These are phyloP conservation scores for Diplodia mutila DNA, from an alignment of 2,329 filamentous ascomycete species.

Conservation along the genomic window DNA sequence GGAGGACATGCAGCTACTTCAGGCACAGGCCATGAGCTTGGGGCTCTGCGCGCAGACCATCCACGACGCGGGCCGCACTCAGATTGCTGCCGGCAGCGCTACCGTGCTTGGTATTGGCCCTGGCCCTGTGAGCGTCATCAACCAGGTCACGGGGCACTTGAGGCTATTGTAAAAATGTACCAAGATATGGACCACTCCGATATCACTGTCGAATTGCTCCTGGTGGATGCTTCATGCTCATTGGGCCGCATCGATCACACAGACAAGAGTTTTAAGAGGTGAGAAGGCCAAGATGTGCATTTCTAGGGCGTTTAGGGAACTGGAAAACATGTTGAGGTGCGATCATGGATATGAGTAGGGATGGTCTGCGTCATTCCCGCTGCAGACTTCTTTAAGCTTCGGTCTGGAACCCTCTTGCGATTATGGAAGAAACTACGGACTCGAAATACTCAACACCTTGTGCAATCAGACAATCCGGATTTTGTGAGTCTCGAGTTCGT, in stretches of 20 bases:
- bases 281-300: not conserved
- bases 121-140: slow-evolving; percentile 83
- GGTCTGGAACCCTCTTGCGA: not conserved
- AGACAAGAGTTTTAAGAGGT: not conserved
- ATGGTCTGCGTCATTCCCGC: not conserved
- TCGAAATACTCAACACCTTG: not conserved
- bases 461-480: not conserved
- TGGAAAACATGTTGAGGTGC: no score
- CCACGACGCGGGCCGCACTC: slow-evolving; percentile 92
- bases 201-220: not conserved
- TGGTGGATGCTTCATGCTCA: not conserved
- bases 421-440: not conserved
- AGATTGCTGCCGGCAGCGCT: slow-evolving; percentile 90
- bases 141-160: slow-evolving; percentile 80
- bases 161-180: slow-evolving; percentile 69
- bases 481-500: not conserved
- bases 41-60: slow-evolving; percentile 89
- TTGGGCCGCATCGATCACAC: not conserved
- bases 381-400: not conserved
- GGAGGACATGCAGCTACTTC: slow-evolving; percentile 74
- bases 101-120: slow-evolving; percentile 80
- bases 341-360: not conserved
- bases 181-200: not conserved
- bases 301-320: not conserved
- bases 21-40: slow-evolving; percentile 76